Evolutionary conservation across 352 stramenopile genomes (phyloP), one percentile per base, ranked within the genome.

Genomic region (Phytophthora brassicae): DNA sequence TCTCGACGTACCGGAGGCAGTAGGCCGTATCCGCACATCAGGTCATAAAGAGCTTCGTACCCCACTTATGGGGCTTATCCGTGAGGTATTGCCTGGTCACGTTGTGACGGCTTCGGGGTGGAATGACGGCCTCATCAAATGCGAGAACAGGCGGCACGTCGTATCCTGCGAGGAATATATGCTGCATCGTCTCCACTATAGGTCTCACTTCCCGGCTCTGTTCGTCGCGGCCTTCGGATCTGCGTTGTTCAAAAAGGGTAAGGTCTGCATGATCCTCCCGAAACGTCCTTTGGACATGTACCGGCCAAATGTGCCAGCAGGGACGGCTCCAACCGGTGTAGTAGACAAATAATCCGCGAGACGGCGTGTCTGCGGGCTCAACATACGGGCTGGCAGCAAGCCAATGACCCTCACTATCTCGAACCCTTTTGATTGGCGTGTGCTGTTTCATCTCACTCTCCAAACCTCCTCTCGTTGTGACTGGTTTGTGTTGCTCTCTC

Each of bases 391-490:
- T 14, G 49, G 4, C 39, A 64, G 14, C 1, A 63, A 47, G 1
- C 52, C 60, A 59, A 68, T 67, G 20, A 50, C 56, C 2, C 44
- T 39, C 36, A 63, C 43, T 8, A 63, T 52, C 9, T 59, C 52
- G 44, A 56, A 39, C 0, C 49, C 43, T 17, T n/a, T 60, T 58
- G 42, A 60, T 66, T 13, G 24, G 3, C 33, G 60, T 60, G 42
- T 56, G 38, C 19, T 20, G 16, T 17, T 64, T 57, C 0, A 42
- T 48, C 14, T 64, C 56, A 2, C 4, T 24, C 0, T 53, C 56
- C 29, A 64, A 42, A 0, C 56, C 22, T 2, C 42, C 20, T 0
- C 57, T 38, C 0, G 28, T 23, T 6, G 36, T 63, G 4, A 42
- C 43, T 4, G 42, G 22, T 9, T 51, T 53, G 3, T 20, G 35